Conservation (phyloP, 495 filamentous ascomycete genomes). For the Podospora bellae-mahoneyi region DNA sequence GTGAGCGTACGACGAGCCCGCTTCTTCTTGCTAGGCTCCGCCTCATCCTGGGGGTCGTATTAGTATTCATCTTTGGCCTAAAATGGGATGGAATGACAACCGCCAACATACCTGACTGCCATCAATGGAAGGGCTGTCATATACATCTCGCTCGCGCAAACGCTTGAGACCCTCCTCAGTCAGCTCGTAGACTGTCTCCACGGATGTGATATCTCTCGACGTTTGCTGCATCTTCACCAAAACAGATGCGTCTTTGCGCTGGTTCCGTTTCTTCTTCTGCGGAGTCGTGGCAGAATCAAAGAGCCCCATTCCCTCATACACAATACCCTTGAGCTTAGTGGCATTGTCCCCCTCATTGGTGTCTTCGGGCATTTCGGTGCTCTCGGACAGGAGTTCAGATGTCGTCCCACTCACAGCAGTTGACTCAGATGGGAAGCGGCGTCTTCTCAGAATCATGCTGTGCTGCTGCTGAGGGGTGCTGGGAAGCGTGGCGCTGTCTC, state of each 20-base stretch:
- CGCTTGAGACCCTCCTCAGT: constrained; percentile 38
- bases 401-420: constrained; percentile 31
- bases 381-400: constrained; percentile 31
- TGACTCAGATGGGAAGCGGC: constrained; percentile 3
- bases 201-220: constrained; percentile 64
- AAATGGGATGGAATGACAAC: neutral
- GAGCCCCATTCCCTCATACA: constrained; percentile 81
- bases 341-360: constrained; percentile 38
- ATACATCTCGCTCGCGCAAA: constrained; percentile 53
- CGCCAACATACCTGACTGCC: constrained; percentile 44
- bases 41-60: neutral
- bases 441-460: constrained; percentile 20
- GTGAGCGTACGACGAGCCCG: neutral
- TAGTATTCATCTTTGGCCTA: neutral
- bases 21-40: neutral
- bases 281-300: constrained; percentile 80
- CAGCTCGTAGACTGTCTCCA: constrained; percentile 64
- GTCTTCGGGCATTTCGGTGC: constrained; percentile 28
- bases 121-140: constrained; percentile 46
- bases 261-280: constrained; percentile 77
- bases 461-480: constrained; percentile 21
- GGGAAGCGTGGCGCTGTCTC: constrained; percentile 19
- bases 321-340: constrained; percentile 66
- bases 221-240: constrained; percentile 66
- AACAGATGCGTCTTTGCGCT: constrained; percentile 73